Base-by-base conservation (phyloP, 306 rosid genomes). In the Alnus rubra region DNA sequence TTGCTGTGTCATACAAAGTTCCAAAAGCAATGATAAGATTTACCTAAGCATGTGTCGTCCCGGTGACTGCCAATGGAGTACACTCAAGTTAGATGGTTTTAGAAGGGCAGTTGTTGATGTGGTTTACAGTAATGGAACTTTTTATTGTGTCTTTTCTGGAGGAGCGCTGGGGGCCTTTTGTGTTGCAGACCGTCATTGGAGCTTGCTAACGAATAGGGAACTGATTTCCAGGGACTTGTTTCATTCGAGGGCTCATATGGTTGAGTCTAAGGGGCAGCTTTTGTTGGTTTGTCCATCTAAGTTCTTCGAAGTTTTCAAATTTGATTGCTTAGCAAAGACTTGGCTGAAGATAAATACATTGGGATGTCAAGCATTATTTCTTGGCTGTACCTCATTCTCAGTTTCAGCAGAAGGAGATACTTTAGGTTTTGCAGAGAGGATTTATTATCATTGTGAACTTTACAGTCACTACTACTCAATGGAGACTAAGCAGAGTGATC, bases 241-340 rank as follows among this genome's bases (percentile, higher is more conserved):
- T 64, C 8, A 16, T 18, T 64, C 48, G 7, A 64, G 70, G 70
- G 70, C 70, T 35, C 70, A 64, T 35, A 64, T 64, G 70, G 19
- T 35, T 14, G 70, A 64, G 70, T 64, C 70, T 64, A 15, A 64
- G 15, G 70, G 70, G 70, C 48, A 64, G 70, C 70, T 64, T 39
- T 64, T 42, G 70, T 6, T 64, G 44, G 70, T 35, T 23, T 33
- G 45, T 64, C 70, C 23, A 1, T 64, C 47, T 35, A 33, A 64
- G 23, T 64, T 42, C 45, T 64, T 64, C 4, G 10, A 64, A 35
- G 71, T 39, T 16, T 67, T 67, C 18, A 67, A 37, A 16, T 67
- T 67, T 42, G 42, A 67, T 42, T 67, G 72, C 51, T 67, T n/a
- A 39, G 9, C 28, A 9, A 42, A 9, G 72, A 18, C 1, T 18